phyloP scores from a whole-genome alignment of 1,139 yeast species.

The Pichia sp. region DNA sequence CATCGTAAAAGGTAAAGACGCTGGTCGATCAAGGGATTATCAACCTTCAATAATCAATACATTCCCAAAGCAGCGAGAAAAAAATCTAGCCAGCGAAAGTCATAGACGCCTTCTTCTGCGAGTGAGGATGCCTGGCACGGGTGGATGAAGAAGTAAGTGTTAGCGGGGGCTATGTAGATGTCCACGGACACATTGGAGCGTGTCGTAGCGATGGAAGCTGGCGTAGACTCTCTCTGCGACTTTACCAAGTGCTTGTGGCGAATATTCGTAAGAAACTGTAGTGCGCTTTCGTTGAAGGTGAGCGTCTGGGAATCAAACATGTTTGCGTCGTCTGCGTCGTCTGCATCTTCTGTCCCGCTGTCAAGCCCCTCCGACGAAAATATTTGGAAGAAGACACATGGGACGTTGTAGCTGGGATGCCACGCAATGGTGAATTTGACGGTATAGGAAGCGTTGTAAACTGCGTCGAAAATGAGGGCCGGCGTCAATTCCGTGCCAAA shows the following conservation, averaged over 20 bases:
- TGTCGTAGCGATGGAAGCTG: neutral
- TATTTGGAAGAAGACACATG: slow-evolving; percentile 4
- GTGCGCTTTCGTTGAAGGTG: neutral
- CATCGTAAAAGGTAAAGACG: slow-evolving; percentile 1
- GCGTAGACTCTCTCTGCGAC: neutral
- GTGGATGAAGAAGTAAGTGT: slow-evolving; percentile 22
- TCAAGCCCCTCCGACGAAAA: neutral
- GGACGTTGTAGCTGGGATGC: slow-evolving; percentile 4
- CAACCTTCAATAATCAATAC: neutral
- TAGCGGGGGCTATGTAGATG: neutral
- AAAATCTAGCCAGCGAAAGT: slow-evolving; percentile 6
- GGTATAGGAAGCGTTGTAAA: neutral
- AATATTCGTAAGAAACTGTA: neutral
- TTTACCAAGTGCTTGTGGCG: neutral
- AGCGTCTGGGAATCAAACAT: neutral
- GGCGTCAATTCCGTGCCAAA: neutral
- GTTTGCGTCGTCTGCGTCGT: no score
- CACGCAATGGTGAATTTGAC: neutral
- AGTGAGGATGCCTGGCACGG: slow-evolving; percentile 27
- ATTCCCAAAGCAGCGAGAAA: slow-evolving; percentile 10
- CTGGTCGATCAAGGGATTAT: neutral
- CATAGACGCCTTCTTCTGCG: neutral
- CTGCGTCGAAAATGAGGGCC: neutral
- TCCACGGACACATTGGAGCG: neutral
- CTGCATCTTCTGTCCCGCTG: neutral